Percentiles rank a stretch among this genome's conserved stretches.
phyloP scores from a whole-genome alignment of 2,329 filamentous ascomycete genomes.

The Colletotrichum sidae region DNA sequence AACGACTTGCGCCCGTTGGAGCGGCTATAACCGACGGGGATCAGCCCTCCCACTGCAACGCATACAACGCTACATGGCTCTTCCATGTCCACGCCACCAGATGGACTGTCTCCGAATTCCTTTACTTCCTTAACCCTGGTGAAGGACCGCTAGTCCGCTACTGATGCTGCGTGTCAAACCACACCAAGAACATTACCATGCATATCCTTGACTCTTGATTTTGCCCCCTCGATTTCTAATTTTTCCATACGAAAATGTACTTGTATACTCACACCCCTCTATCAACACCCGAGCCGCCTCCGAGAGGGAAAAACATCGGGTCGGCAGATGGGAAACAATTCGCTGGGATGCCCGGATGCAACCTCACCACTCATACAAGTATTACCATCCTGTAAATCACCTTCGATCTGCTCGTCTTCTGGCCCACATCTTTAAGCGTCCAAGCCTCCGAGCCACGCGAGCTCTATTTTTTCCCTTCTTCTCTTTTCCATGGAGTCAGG shows the following conservation, averaged over 20 bases:
- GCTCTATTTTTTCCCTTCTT: background rate
- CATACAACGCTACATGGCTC: slow-evolving; percentile 8
- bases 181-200: background rate
- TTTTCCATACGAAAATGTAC: too few relatives aligned
- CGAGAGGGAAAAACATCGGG: slow-evolving; percentile 15
- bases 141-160: too few relatives aligned
- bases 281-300: background rate
- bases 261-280: background rate
- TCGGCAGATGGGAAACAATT: background rate
- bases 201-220: too few relatives aligned
- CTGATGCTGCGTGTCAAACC: background rate
- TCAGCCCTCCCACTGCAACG: slow-evolving; percentile 1
- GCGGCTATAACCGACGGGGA: slow-evolving; percentile 25
- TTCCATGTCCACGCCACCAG: background rate
- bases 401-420: too few relatives aligned
- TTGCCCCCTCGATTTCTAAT: too few relatives aligned
- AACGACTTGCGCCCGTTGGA: slow-evolving; percentile 23
- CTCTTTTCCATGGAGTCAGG: too few relatives aligned
- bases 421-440: too few relatives aligned
- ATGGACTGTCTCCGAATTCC: background rate
- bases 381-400: too few relatives aligned
- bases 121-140: background rate
- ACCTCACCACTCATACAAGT: too few relatives aligned
- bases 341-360: too few relatives aligned
- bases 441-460: slow-evolving; percentile 17